Evolutionary conservation across 306 rosid genomes (phyloP), one percentile per base, ranked within the genome.

Genomic region (Prunus armeniaca): DNA sequence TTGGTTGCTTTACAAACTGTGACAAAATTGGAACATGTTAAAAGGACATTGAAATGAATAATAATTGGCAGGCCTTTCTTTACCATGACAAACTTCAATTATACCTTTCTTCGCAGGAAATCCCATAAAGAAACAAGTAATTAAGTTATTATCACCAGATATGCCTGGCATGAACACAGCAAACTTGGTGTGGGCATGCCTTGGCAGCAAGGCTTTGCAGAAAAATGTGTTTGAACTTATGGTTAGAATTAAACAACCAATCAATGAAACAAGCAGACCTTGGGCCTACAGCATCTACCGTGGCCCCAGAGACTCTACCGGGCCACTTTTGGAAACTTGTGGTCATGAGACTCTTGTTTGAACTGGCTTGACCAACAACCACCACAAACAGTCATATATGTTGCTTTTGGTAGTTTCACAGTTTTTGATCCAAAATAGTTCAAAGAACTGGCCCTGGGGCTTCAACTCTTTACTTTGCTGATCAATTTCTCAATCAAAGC

Each of bases 261-360:
- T 77, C 85, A 19, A 32, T 32, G 38, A 32, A 32, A 32, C 1
- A 4, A 32, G 38, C 38, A 4, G 92, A 86, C 7, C 89, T 92
- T 20, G 93, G 88, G 74, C 81, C 83, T 38, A 80, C 72, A 1
- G 82, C 93, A 75, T 83, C 84, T 79, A 66, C 68, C 46, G 7
- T 80, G 64, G 80, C 85, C 60, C 90, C 92, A 3, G 43, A 78
- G n/a, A 77, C 82, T 79, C 74, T 78, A 25, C 97, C 92, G 96
- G 96, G 63, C 96, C 93, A 75, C 76, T 88, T 69, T 38, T 85
- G 17, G 89, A 13, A 78, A 71, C 72, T 86, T 86, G 20, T 76
- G 75, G 86, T 55, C 80, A 28, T 87, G 50, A 57, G 84, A 69
- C 73, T 41, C 65, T 50, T 72, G 67, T 41, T 54, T 81, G 14